Evolutionary conservation across 2,329 filamentous ascomycete species (phyloP).

Genomic region (Paraconiothyrium brasiliense): DNA sequence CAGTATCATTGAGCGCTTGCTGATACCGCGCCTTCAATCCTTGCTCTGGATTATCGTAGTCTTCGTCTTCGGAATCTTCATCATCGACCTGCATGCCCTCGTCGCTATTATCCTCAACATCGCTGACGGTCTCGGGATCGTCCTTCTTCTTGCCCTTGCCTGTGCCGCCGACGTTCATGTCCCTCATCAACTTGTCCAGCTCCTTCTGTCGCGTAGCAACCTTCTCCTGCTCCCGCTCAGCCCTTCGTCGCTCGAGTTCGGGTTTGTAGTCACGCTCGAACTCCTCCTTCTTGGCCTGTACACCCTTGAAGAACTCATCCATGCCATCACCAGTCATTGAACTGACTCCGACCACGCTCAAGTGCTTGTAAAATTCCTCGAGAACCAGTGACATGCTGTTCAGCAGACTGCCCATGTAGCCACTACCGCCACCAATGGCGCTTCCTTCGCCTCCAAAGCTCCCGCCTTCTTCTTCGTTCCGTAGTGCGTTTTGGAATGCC

Average conservation of each 20-base stretch:
- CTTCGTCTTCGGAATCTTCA: constrained; percentile 64
- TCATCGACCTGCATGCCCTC: constrained; percentile 63
- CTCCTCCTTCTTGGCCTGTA: constrained; percentile 85
- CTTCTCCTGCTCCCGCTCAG: constrained; percentile 80
- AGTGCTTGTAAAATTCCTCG: constrained; percentile 95
- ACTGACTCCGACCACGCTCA: constrained; percentile 92
- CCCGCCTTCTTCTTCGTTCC: constrained; percentile 79
- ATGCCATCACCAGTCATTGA: constrained; percentile 92
- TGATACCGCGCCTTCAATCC: constrained; percentile 80
- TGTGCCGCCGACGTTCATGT: constrained; percentile 72
- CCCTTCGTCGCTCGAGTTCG: constrained; percentile 81
- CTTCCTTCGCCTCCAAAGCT: constrained; percentile 77
- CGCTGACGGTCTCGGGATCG: constrained; percentile 61
- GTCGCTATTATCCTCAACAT: constrained; percentile 61
- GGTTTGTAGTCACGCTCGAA: constrained; percentile 92
- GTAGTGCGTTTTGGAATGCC: constrained; percentile 86
- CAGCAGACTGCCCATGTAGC: constrained; percentile 94
- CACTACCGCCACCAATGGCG: constrained; percentile 71
- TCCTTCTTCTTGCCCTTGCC: constrained; percentile 50
- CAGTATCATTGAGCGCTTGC: constrained; percentile 70
- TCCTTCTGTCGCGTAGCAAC: constrained; percentile 78
- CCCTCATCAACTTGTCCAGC: constrained; percentile 91
- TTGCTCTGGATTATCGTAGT: constrained; percentile 65
- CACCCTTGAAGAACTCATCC: constrained; percentile 91
- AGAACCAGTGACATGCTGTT: constrained; percentile 99